Conservation (phyloP, 78 protist species). For the Dictyostelium purpureum region DNA sequence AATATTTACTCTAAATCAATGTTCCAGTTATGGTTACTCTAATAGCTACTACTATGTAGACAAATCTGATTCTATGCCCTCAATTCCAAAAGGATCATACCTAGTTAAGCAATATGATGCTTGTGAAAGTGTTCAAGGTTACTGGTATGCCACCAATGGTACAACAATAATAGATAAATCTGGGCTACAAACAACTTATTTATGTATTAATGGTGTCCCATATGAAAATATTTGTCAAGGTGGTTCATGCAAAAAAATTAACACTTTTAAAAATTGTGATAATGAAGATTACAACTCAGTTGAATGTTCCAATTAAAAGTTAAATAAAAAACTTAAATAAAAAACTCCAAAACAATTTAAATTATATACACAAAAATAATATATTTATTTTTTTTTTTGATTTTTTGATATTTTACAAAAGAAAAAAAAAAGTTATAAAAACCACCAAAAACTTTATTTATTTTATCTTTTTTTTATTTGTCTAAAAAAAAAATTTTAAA, state of each 20-base stretch:
- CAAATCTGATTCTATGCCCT: background rate
- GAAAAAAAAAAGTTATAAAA: too few relatives aligned
- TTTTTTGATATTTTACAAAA: too few relatives aligned
- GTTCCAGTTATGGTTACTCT: background rate
- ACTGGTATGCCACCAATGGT: slow-evolving; percentile 42
- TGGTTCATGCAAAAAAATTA: background rate
- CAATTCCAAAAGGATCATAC: background rate
- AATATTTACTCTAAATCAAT: background rate
- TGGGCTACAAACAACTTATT: background rate
- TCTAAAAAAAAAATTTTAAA: too few relatives aligned
- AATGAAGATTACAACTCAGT: too few relatives aligned
- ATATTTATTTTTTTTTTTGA: too few relatives aligned
- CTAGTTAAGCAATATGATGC: background rate
- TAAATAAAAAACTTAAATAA: too few relatives aligned
- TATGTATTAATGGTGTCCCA: background rate
- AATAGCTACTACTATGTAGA: background rate
- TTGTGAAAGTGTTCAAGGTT: background rate
- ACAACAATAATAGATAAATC: background rate
- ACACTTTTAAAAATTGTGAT: too few relatives aligned
- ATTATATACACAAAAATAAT: too few relatives aligned
- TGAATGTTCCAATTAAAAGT: too few relatives aligned
- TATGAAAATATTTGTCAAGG: background rate
- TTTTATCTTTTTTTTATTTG: too few relatives aligned
- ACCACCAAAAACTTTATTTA: too few relatives aligned
- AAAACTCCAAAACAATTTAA: too few relatives aligned